phyloP scores from a whole-genome alignment of 139 green algal genomes.

The Protoeuglena noctilucae region DNA sequence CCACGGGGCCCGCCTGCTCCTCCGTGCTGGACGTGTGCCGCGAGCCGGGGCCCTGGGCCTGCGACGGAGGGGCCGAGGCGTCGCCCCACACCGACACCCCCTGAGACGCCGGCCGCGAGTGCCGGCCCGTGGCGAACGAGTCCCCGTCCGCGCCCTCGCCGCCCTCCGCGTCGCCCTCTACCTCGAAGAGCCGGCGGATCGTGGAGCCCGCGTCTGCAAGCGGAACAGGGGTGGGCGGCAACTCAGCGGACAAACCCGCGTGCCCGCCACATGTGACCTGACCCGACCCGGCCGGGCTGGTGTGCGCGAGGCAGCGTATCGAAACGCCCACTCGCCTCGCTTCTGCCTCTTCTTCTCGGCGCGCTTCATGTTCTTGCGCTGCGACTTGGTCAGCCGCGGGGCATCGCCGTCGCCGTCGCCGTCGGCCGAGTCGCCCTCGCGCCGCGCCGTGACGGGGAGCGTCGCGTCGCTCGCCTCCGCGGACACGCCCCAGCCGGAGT shows the following conservation, averaged over 20 bases:
- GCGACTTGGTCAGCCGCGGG: conserved; percentile 34
- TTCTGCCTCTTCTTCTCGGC: conserved; percentile 27
- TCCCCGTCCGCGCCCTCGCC: too few relatives aligned
- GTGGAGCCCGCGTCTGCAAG: neutral
- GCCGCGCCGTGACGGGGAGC: too few relatives aligned
- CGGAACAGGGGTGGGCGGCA: too few relatives aligned
- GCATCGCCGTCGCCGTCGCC: too few relatives aligned
- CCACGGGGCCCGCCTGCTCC: neutral
- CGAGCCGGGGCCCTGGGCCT: neutral
- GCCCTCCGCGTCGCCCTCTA: neutral
- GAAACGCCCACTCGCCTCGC: neutral
- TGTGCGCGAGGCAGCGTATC: neutral
- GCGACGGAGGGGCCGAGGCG: neutral
- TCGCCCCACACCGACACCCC: neutral
- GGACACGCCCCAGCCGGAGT: too few relatives aligned
- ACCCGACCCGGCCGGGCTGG: too few relatives aligned
- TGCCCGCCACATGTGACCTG: too few relatives aligned
- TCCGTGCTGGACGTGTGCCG: neutral
- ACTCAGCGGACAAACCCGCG: too few relatives aligned
- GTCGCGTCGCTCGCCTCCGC: too few relatives aligned
- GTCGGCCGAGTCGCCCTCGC: too few relatives aligned
- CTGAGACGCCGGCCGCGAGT: too few relatives aligned
- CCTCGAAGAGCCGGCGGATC: neutral
- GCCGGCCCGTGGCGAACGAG: too few relatives aligned
- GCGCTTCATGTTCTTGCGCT: conserved; percentile 50